Conservation (phyloP, 2,329 filamentous ascomycete genomes). For the Sodiomyces alkalinus region DNA sequence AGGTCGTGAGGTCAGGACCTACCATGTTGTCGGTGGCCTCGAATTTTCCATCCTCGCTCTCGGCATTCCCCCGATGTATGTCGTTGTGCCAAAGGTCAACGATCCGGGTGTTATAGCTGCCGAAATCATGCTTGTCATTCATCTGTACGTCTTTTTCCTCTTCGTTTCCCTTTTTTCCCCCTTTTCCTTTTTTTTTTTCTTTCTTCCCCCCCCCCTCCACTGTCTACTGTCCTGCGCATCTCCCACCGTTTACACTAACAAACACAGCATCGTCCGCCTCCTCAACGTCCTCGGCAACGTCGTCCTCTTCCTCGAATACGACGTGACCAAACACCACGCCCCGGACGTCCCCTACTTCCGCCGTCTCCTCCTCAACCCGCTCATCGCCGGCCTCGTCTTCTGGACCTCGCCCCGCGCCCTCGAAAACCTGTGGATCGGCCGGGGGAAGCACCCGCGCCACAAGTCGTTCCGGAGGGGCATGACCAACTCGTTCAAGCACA, state of each 20-base stretch:
- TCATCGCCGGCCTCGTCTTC: slow-evolving; percentile 1
- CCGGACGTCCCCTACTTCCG: slow-evolving; percentile 11
- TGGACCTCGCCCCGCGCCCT: slow-evolving; percentile 2
- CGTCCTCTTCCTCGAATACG: slow-evolving; percentile 18
- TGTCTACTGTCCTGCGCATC: too few species aligned
- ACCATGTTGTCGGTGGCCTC: slow-evolving; percentile 20
- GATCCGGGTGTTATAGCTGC: slow-evolving; percentile 1
- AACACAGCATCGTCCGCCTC: slow-evolving; percentile 18
- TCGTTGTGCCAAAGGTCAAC: slow-evolving; percentile 7
- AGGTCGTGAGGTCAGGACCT: slow-evolving; percentile 20
- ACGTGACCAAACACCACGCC: slow-evolving; percentile 20
- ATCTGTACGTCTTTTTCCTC: slow-evolving; percentile 15
- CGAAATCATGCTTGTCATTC: slow-evolving; percentile 1
- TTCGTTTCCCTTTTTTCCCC: neutral
- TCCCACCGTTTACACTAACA: slow-evolving; percentile 2
- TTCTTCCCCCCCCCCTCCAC: too few species aligned
- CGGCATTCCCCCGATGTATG: slow-evolving; percentile 13
- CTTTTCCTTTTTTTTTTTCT: too few species aligned
- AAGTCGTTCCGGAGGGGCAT: slow-evolving; percentile 2
- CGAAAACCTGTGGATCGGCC: slow-evolving; percentile 2
- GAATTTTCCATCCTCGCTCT: slow-evolving; percentile 20
- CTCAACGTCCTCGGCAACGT: slow-evolving; percentile 23
- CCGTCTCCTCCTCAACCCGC: slow-evolving; percentile 2
- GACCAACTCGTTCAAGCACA: slow-evolving; percentile 1
- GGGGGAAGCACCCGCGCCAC: neutral